Base-by-base conservation (phyloP, 2,329 filamentous ascomycete species). In the Mollisia scopiformis region DNA sequence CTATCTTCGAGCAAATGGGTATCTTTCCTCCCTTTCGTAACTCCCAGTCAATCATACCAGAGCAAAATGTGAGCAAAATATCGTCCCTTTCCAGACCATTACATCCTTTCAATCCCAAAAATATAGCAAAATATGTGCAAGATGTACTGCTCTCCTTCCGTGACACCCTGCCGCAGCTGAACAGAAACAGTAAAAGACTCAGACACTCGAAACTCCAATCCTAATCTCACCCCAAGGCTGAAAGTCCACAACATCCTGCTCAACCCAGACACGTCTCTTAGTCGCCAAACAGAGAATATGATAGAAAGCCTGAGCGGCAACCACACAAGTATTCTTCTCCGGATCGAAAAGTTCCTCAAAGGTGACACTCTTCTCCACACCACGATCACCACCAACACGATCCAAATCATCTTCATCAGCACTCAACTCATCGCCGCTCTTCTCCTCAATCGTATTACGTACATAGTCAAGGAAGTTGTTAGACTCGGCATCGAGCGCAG, bases 221-320 rank as follows among this genome's bases (percentile, higher is more conserved):
- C 59, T 54, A 55, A 72, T 69, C 62, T 67, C 66, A 2, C 68
- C 67, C 55, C 62, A 66, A 28, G 65, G 55, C 35, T 66, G 51
- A n/a, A 57, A 13, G 8, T 57, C 49, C 11, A 50, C 64, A 8
- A 56, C 61, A 30, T 69, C 61, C 75, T 96, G 92, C 63, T 82
- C 75, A 5, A 93, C 85, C 19, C 76, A 72, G 47, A 94, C 76
- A 58, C 84, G 74, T 1, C 82, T 82, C 75, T 88, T 91, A 2
- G 86, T 92, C 6, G 85, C 88, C 46, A 95, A 80, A 11, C 83
- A 81, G 14, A 96, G 82, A 2, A 91, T 81, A 72, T 95, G 90
- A 76, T 90, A 85, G 71, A 92, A 89, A 0, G 87, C 91, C 73
- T 93, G 90, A 2, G 90, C 87, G 8, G 89, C 90, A 13, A 92